Conservation (phyloP, 371 early-diverging fungal genomes). For the Mortierella sp. region DNA sequence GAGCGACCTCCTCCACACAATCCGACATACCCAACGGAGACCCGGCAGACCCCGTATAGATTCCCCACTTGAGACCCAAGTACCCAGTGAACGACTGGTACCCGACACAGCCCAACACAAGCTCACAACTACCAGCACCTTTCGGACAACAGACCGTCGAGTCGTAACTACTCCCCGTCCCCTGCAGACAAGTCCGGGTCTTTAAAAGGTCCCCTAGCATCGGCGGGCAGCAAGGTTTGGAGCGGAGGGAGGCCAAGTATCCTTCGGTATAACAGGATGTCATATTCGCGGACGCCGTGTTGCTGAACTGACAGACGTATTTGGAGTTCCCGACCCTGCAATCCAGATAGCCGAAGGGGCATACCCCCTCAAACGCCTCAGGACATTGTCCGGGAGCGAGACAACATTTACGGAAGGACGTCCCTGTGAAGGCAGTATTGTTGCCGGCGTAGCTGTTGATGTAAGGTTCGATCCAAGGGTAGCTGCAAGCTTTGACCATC, state of each 20-base stretch:
- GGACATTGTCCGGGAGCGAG: too few species aligned
- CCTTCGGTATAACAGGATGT: neutral
- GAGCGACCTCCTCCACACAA: neutral
- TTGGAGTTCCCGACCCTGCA: constrained; percentile 4
- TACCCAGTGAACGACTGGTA: neutral
- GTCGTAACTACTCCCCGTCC: neutral
- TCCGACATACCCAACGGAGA: neutral
- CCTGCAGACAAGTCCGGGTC: neutral
- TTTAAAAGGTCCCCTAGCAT: neutral
- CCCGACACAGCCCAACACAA: constrained; percentile 1
- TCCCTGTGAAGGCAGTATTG: too few species aligned
- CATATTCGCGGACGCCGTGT: neutral
- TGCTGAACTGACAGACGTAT: neutral
- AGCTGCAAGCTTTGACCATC: too few species aligned
- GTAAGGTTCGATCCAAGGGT: too few species aligned
- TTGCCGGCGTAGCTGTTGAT: too few species aligned
- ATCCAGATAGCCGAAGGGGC: neutral
- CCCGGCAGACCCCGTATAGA: neutral
- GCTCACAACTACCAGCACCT: neutral
- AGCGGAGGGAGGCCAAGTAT: neutral
- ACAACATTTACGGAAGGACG: too few species aligned
- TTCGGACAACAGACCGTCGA: neutral
- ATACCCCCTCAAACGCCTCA: neutral
- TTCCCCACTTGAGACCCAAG: neutral
- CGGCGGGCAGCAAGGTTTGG: neutral